Conservation (phyloP, 2,329 filamentous ascomycete species). For the Fusarium tjaetaba region DNA sequence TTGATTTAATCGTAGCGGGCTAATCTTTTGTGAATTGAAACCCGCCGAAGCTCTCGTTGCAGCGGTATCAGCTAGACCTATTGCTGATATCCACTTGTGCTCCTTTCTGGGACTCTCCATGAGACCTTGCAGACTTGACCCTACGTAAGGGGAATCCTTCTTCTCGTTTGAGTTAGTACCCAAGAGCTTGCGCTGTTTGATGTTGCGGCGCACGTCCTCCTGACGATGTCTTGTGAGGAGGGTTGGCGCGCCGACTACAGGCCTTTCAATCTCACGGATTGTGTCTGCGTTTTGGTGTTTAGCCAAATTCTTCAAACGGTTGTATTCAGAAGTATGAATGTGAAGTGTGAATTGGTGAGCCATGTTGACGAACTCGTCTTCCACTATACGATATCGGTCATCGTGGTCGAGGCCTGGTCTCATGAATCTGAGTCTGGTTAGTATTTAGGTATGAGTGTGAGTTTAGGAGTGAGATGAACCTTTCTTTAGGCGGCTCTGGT, state of each 20-base stretch:
- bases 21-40: constrained; percentile 35
- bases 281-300: constrained; percentile 63
- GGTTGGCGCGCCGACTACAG: constrained; percentile 56
- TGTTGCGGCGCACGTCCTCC: constrained; percentile 29
- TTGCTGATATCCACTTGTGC: constrained; percentile 42
- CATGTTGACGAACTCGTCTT: constrained; percentile 77
- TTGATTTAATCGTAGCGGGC: constrained; percentile 15
- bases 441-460: neutral
- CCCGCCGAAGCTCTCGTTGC: constrained; percentile 44
- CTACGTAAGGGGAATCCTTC: constrained; percentile 40
- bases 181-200: constrained; percentile 42
- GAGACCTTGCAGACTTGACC: constrained; percentile 53
- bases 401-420: constrained; percentile 71
- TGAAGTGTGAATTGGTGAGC: constrained; percentile 78
- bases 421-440: constrained; percentile 64
- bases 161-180: neutral
- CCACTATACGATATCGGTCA: constrained; percentile 82
- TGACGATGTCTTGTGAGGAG: constrained; percentile 36
- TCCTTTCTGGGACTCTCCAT: constrained; percentile 55
- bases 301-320: constrained; percentile 69
- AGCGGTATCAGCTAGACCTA: constrained; percentile 28
- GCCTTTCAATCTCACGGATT: constrained; percentile 62
- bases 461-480: constrained; percentile 45
- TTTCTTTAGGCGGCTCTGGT: constrained; percentile 58
- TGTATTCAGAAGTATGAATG: constrained; percentile 81